Conservation (phyloP, 1,139 yeast genomes). For the Yamadazyma dendronema region DNA sequence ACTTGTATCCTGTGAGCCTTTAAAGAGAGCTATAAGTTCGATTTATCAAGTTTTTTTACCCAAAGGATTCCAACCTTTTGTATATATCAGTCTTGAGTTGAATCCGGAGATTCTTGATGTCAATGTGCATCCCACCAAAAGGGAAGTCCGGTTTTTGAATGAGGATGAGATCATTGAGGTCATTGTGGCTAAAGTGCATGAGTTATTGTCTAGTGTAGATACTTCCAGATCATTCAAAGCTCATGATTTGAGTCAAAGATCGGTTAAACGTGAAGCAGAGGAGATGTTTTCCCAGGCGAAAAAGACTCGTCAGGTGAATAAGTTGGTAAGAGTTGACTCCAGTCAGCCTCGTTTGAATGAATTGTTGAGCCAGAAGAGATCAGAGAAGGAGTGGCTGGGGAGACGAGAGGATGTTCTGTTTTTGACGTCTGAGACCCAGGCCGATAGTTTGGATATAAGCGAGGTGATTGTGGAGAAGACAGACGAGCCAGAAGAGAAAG, state of each 20-base stretch:
- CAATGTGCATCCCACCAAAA: slow-evolving; percentile 92
- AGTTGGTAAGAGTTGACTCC: slow-evolving; percentile 73
- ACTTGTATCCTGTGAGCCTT: slow-evolving; percentile 77
- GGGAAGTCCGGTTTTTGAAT: slow-evolving; percentile 81
- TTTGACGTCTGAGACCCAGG: no score
- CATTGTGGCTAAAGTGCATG: slow-evolving; percentile 52
- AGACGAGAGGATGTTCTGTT: no score
- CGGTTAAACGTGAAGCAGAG: slow-evolving; percentile 16
- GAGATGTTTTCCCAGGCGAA: slow-evolving; percentile 18
- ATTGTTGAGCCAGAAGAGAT: slow-evolving; percentile 7
- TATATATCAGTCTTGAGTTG: slow-evolving; percentile 67
- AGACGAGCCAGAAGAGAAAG: neutral
- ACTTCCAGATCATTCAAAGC: slow-evolving; percentile 68
- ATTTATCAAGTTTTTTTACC: slow-evolving; percentile 71
- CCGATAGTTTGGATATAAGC: no score
- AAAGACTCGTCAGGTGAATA: slow-evolving; percentile 54
- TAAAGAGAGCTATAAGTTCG: slow-evolving; percentile 65
- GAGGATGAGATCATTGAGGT: slow-evolving; percentile 82
- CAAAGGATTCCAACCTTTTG: slow-evolving; percentile 75
- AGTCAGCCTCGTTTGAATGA: slow-evolving; percentile 21
- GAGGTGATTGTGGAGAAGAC: neutral
- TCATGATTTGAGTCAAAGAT: slow-evolving; percentile 44
- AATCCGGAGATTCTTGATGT: slow-evolving; percentile 78
- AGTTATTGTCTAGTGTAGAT: slow-evolving; percentile 57
- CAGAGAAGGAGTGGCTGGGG: neutral